A percentile compares a stretch with the other conserved stretches of the same genome.
Evolutionary conservation across 108 stramenopile species (phyloP).

Genomic region (Cyclotella baltica): DNA sequence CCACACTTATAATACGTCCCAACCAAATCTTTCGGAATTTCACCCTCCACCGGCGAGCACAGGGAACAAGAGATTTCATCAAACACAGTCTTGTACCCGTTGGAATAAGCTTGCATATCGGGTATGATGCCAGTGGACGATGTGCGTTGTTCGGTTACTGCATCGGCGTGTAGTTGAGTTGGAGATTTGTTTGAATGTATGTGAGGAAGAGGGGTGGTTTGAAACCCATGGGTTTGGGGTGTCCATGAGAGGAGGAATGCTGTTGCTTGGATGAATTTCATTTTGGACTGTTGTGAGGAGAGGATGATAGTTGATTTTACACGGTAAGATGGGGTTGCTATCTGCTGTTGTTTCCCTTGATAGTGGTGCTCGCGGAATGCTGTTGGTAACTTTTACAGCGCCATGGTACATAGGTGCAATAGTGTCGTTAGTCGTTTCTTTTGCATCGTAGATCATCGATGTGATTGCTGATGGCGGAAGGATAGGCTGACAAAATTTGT

Average conservation of each 20-base stretch:
- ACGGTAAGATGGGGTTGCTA: no score
- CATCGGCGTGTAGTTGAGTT: not conserved
- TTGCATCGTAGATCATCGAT: no score
- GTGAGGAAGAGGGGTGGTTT: not conserved
- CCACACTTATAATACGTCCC: constrained; percentile 84
- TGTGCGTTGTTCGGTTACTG: not conserved
- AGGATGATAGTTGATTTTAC: not conserved
- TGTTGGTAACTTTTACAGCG: no score
- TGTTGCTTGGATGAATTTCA: not conserved
- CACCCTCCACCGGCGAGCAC: constrained; percentile 47
- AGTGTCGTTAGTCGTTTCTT: no score
- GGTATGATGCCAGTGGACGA: constrained; percentile 27
- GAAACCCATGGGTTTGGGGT: not conserved
- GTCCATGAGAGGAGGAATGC: not conserved
- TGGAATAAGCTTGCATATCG: constrained; percentile 75
- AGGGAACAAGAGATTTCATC: constrained; percentile 64
- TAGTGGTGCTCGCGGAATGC: no score
- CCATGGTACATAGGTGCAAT: no score
- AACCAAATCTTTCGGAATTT: constrained; percentile 69
- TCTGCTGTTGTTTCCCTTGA: no score
- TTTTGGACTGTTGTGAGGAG: not conserved
- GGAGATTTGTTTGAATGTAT: not conserved
- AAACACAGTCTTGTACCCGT: constrained; percentile 82
- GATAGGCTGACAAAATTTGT: no score
- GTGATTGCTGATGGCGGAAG: no score